Evolutionary conservation across 1,139 yeast species (phyloP), one percentile per base, ranked within the genome.

Genomic region (Saccharomyces hybrid): DNA sequence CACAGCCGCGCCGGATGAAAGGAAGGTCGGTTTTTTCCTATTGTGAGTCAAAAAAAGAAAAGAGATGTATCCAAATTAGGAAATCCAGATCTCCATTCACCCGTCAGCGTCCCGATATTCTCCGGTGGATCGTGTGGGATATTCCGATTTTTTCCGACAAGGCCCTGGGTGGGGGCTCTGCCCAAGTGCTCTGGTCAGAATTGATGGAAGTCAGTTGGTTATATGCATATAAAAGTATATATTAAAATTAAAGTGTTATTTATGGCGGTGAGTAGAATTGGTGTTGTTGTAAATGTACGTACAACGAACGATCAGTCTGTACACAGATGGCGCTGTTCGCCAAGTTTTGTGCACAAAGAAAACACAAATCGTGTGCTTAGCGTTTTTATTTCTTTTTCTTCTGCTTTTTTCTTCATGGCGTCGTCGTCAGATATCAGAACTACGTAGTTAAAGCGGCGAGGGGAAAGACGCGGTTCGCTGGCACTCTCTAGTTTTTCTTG

Each of bases 351-450:
- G 53, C 70, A 66, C 16, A 67, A 53, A 13, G 72, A 62, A 52
- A 70, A 69, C 52, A 69, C 62, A 52, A 69, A 69, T 50, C 68
- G 60, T 6, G 72, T 69, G 48, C 68, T 65, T 52, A 68, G 62
- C 19, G 70, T 66, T 49, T 63, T 75, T 49, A 84, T 77, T 1
- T 82, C 83, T 49, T 81, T 77, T 11, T 83, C 76, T 62, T 81
- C 79, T 2, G 89, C 85, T 60, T 88, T 78, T 49, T 82, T 70
- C 58, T 86, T 74, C 88, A 86, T 83, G 60, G 83, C 85, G 55
- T 84, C 74, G 67, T 86, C 93, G 67, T 86, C 93, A 3, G 90
- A 83, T 46, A 86, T 79, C 52, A 86, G 71, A 27, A 84, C 77
- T 62, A 85, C 81, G 64, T 82, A 83, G 54, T 78, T 73, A 68